Conservation (phyloP, 306 rosid genomes). For the Macrotyloma uniflorum region DNA sequence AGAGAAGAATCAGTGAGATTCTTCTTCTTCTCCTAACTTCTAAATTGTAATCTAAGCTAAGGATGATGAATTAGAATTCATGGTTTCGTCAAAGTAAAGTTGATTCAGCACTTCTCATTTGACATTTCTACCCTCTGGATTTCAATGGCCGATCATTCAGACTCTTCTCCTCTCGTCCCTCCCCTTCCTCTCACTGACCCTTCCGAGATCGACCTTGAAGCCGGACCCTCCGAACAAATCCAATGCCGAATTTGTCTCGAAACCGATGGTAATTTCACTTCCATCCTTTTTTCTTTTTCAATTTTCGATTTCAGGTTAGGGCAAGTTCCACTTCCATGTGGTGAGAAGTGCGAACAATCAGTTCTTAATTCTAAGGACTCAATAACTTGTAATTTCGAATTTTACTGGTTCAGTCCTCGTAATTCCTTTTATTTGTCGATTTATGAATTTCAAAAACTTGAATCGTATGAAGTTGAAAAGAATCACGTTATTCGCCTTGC, state of each 20-base stretch:
- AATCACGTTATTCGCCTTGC: not conserved
- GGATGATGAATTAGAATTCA: slow-evolving; percentile 27
- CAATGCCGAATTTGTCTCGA: slow-evolving; percentile 99
- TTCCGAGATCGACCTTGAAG: slow-evolving; percentile 93
- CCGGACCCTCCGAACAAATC: slow-evolving; percentile 93
- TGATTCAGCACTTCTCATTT: not conserved
- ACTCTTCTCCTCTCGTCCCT: slow-evolving; percentile 77
- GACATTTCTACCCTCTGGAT: slow-evolving; percentile 17
- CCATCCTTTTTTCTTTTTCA: not conserved
- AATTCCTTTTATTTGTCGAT: not conserved
- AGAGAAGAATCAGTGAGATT: slow-evolving; percentile 24
- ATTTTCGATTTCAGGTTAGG: slow-evolving; percentile 33
- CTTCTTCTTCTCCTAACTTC: slow-evolving; percentile 20
- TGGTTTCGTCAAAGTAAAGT: slow-evolving; percentile 5
- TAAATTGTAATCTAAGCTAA: not conserved
- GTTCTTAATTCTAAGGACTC: not conserved
- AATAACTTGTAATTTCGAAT: slow-evolving; percentile 6
- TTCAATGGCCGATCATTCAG: slow-evolving; percentile 80
- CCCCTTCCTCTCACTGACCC: slow-evolving; percentile 64
- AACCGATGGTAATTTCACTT: slow-evolving; percentile 72
- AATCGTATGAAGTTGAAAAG: not conserved
- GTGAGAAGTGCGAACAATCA: not conserved
- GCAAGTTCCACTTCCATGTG: slow-evolving; percentile 2
- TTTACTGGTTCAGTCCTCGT: not conserved
- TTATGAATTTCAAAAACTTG: not conserved